Evolutionary conservation across 176 grass and related monocot species (phyloP).

Genomic region (barley (Hordeum vulgare)): DNA sequence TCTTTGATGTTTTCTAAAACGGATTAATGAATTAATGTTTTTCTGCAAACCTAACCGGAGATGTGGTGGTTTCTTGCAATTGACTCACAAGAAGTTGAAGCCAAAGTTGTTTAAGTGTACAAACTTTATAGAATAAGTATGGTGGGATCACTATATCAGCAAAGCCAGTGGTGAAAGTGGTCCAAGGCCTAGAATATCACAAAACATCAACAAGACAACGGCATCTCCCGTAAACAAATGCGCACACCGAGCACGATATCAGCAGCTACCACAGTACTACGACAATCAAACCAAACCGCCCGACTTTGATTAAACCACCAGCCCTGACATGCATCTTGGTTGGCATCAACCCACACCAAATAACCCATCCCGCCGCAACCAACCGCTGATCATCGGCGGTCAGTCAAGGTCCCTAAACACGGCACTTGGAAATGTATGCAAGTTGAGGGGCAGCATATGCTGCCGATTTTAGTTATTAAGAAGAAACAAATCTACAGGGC

Average conservation of each 20-base stretch:
- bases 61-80: too few relatives aligned
- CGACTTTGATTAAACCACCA: neutral
- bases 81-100: neutral
- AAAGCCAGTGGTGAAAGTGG: constrained; percentile 22
- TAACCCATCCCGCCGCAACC: neutral
- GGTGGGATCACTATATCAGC: neutral
- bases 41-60: too few relatives aligned
- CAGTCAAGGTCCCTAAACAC: neutral
- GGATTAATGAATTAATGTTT: too few relatives aligned
- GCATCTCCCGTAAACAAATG: neutral
- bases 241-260: neutral
- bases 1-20: too few relatives aligned
- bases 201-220: neutral
- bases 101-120: neutral
- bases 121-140: neutral
- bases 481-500: constrained; percentile 4
- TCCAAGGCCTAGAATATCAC: neutral
- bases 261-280: neutral
- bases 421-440: constrained; percentile 1
- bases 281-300: neutral
- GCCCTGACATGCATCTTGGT: neutral
- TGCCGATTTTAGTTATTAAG: neutral
- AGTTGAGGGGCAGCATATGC: neutral
- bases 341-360: neutral
- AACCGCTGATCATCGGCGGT: neutral